Base-by-base conservation (phyloP, 768 basidiomycete genomes). In the Calocybe indica region DNA sequence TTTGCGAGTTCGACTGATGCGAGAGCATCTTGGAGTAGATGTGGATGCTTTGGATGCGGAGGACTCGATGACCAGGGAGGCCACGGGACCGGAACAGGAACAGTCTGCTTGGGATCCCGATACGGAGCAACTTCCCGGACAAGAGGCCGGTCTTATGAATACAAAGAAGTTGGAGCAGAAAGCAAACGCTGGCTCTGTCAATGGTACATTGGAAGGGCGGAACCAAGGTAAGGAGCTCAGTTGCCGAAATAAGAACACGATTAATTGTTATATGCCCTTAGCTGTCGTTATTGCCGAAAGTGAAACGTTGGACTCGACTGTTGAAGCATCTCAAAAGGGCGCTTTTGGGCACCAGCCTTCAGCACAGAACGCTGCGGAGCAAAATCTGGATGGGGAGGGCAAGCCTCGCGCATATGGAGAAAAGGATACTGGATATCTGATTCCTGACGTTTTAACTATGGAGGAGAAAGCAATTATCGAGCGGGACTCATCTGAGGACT, bases 11-110 rank as follows among this genome's bases (percentile, higher is more conserved):
- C 82, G 95, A 12, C 72, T 99, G 51, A 99, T 99, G 96, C 78
- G 88, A 53, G 96, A 99, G 60, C 96, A 99, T 61, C 73, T 96
- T 49, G 96, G 96, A 2, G 75, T 98, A 48, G 92, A 99, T 61
- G 93, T 97, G 30, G 96, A 99, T 60, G 76, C 81, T 2, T 70
- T 96, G 56, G 78, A 80, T 38, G 87, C 92, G 54, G 87, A 88
- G 45, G 83, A 88, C 44, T 65, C 84, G 13, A 79, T 77, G 74
- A 65, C 70, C 1, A 63, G 70, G 14, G 73, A 80, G 6, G 76
- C 83, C 10, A 61, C 73, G 6, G 72, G 73, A 45, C 58, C 71
- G 3, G 71, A 75, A 46, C 61, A 76, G 53, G 73, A 77, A 40
- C 73, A 82, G 54, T 73, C 81, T 39, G 64, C 69, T 30, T 88